These are phyloP conservation scores for Podila minutissima DNA, from an alignment of 192 early-diverging fungal species.

Conservation along the genomic window DNA sequence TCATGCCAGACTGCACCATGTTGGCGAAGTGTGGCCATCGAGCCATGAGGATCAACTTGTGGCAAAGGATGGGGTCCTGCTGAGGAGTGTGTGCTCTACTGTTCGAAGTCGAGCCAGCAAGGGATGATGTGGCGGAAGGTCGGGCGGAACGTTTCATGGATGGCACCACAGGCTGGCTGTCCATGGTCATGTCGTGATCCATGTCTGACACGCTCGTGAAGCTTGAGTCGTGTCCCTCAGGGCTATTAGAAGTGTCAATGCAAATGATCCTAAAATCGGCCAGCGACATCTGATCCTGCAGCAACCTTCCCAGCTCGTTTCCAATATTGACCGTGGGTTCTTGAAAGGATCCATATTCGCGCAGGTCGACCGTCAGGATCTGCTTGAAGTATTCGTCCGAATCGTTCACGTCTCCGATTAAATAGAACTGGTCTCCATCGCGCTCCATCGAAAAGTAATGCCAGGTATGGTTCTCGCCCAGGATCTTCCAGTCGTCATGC, in stretches of 20 bases:
- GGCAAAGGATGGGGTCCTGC: constrained; percentile 60
- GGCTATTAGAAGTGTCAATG: constrained; percentile 23
- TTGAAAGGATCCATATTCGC: constrained; percentile 62
- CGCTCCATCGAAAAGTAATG: constrained; percentile 69
- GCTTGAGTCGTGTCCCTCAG: constrained; percentile 6
- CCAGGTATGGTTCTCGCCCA: constrained; percentile 59
- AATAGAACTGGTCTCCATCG: constrained; percentile 56
- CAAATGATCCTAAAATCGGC: constrained; percentile 49
- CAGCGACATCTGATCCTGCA: constrained; percentile 55
- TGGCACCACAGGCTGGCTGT: constrained; percentile 29
- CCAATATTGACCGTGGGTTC: constrained; percentile 63
- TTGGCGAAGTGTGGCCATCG: constrained; percentile 73
- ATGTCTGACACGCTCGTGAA: neutral
- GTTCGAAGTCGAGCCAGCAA: constrained; percentile 53
- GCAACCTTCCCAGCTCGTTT: constrained; percentile 54
- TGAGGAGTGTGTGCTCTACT: constrained; percentile 53
- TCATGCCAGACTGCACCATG: constrained; percentile 64
- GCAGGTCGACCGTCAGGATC: constrained; percentile 64
- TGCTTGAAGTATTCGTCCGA: constrained; percentile 68
- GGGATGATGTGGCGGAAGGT: neutral
- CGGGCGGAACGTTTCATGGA: constrained; percentile 12
- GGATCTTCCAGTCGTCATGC: constrained; percentile 53
- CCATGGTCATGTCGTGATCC: constrained; percentile 45
- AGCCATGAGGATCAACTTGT: constrained; percentile 66
- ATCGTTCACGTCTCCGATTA: constrained; percentile 67